phyloP scores from a whole-genome alignment of 345 rosid genomes.

The Odontarrhena argentea region DNA sequence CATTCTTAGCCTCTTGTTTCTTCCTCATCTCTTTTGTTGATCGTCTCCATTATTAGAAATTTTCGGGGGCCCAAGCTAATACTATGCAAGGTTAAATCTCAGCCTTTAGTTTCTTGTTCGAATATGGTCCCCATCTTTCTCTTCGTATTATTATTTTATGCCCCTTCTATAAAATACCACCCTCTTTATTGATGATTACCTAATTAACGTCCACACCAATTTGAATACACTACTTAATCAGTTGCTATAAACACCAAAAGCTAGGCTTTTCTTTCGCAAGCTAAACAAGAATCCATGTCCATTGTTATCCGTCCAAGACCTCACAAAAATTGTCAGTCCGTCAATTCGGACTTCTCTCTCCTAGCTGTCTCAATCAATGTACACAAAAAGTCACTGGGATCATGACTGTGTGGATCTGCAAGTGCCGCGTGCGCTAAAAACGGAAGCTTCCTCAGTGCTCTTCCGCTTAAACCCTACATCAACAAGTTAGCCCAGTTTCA shows the following conservation, averaged over 20 bases:
- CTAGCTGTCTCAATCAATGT: conserved; percentile 72
- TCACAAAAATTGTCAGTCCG: conserved; percentile 49
- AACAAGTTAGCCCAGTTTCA: conserved; percentile 15
- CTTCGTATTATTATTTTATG: neutral
- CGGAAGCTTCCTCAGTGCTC: conserved; percentile 89
- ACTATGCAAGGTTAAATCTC: conserved; percentile 22
- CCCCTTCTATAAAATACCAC: no score
- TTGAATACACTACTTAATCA: no score
- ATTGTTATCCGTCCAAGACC: conserved; percentile 16
- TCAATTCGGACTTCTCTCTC: conserved; percentile 71
- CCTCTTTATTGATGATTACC: no score
- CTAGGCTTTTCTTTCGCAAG: neutral
- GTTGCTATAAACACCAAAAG: no score
- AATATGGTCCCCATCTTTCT: conserved; percentile 13
- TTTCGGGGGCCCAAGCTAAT: conserved; percentile 10
- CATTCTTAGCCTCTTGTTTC: conserved; percentile 51
- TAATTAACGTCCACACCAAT: no score
- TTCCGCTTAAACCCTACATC: conserved; percentile 86
- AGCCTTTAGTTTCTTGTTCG: conserved; percentile 42
- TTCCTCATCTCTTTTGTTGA: conserved; percentile 24
- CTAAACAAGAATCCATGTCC: neutral
- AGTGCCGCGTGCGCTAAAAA: conserved; percentile 84
- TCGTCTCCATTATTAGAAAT: conserved; percentile 19
- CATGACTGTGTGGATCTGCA: conserved; percentile 57
- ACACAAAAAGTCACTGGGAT: conserved; percentile 64